phyloP scores from a whole-genome alignment of 2,329 filamentous ascomycete genomes.

The Mariannaea elegans region DNA sequence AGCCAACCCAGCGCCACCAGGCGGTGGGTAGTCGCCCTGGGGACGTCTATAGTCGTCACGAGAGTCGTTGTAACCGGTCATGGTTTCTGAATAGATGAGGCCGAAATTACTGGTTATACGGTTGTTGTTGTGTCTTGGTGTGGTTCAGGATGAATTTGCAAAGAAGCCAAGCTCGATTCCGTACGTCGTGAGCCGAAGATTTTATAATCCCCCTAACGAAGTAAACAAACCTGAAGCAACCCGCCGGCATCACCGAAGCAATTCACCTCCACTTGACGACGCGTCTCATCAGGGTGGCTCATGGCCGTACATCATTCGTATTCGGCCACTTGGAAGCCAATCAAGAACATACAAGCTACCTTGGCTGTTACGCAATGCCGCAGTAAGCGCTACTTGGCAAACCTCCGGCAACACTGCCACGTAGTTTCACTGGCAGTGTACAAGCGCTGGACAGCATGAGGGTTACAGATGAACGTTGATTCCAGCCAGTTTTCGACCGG shows the following conservation, averaged over 20 bases:
- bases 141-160: neutral
- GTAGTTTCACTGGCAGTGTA: neutral
- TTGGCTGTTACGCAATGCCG: constrained; percentile 12
- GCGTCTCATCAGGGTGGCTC: constrained; percentile 13
- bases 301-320: constrained; percentile 7
- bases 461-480: neutral
- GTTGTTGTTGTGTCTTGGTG: neutral
- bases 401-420: neutral
- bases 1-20: constrained; percentile 3
- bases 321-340: constrained; percentile 1
- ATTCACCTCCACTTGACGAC: constrained; percentile 7
- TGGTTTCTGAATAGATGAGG: neutral
- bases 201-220: neutral
- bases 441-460: neutral
- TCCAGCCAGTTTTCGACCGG: neutral
- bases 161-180: neutral
- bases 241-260: neutral
- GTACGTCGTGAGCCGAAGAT: neutral
- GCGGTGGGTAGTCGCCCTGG: neutral
- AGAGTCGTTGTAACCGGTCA: constrained; percentile 1
- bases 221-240: neutral
- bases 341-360: neutral
- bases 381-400: constrained; percentile 12
- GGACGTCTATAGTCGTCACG: constrained; percentile 1
- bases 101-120: too few species aligned